A percentile compares a stretch with the other conserved stretches of the same genome.
These are phyloP conservation scores for Fusarium irregulare DNA, from an alignment of 2,329 filamentous ascomycete species.

Conservation along the genomic window DNA sequence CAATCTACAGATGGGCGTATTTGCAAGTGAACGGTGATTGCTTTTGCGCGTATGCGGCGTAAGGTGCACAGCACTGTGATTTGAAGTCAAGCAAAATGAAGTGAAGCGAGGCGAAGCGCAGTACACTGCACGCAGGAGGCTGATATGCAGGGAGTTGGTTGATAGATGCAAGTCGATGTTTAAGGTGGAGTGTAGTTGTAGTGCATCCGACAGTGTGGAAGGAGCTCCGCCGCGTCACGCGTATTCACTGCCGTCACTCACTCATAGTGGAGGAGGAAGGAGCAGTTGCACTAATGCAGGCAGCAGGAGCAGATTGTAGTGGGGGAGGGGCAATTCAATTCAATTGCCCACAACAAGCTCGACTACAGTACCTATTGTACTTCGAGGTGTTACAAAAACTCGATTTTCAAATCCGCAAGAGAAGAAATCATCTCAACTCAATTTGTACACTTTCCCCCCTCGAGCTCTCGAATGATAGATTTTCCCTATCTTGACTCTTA, in stretches of 20 bases:
- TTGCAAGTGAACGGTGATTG: background rate
- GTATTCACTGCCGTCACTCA: slow-evolving; percentile 10
- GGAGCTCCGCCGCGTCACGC: slow-evolving; percentile 39
- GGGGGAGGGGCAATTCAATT: slow-evolving; percentile 23
- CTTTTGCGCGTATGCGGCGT: background rate
- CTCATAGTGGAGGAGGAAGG: background rate
- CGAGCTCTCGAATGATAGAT: background rate
- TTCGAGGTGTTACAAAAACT: background rate
- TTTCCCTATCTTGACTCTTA: background rate
- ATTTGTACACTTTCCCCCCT: background rate
- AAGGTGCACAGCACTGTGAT: background rate
- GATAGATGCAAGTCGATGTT: background rate
- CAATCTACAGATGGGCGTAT: background rate
- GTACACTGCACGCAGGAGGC: background rate
- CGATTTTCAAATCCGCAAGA: background rate
- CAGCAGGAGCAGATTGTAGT: slow-evolving; percentile 1
- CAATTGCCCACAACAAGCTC: background rate
- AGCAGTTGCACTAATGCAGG: slow-evolving; percentile 26
- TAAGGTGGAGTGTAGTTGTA: slow-evolving; percentile 1
- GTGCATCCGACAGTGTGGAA: slow-evolving; percentile 28
- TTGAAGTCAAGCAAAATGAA: background rate
- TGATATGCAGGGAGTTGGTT: background rate
- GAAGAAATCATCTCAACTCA: background rate
- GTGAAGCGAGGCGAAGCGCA: background rate
- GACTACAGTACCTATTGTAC: background rate